A percentile compares a stretch with the other conserved stretches of the same genome.
Evolutionary conservation across 1,284 basidiomycete species (phyloP).

Genomic region (Xerocomus minutiporus): DNA sequence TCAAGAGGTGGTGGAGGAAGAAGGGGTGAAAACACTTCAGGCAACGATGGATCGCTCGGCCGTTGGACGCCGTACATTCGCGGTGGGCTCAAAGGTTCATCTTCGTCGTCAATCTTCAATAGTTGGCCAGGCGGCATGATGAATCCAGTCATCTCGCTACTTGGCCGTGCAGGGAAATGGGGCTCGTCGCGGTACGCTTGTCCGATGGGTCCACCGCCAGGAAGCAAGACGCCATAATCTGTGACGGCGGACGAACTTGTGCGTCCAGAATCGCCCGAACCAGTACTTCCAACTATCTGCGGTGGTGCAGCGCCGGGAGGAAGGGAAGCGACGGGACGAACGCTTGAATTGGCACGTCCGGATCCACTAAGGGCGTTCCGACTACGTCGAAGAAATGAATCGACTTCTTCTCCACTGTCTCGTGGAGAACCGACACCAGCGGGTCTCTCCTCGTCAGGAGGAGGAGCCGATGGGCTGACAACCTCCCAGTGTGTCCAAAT

Average conservation of each 20-base stretch:
- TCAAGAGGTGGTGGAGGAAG: constrained; percentile 39
- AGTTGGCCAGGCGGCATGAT: constrained; percentile 31
- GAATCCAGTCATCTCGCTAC: constrained; percentile 27
- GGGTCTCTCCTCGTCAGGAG: constrained; percentile 32
- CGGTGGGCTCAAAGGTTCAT: constrained; percentile 21
- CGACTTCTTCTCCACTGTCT: constrained; percentile 60
- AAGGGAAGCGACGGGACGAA: constrained; percentile 29
- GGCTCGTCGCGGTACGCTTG: constrained; percentile 30
- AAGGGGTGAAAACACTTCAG: constrained; percentile 34
- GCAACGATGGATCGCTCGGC: constrained; percentile 23
- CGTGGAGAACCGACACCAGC: constrained; percentile 63
- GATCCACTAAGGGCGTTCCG: constrained; percentile 22
- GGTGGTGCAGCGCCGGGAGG: constrained; percentile 31
- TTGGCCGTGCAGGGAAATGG: constrained; percentile 22
- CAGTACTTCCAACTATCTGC: constrained; percentile 28
- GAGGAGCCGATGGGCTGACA: constrained; percentile 30
- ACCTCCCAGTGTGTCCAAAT: constrained; percentile 56
- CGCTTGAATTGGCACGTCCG: constrained; percentile 14
- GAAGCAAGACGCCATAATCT: constrained; percentile 31
- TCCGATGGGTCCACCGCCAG: constrained; percentile 31
- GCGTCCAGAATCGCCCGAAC: constrained; percentile 24
- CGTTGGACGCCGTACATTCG: constrained; percentile 27
- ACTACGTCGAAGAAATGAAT: constrained; percentile 52
- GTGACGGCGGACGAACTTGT: constrained; percentile 27
- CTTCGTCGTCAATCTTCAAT: constrained; percentile 30